phyloP scores from a whole-genome alignment of 1,284 basidiomycete genomes.

The Psilocybe mexicana region DNA sequence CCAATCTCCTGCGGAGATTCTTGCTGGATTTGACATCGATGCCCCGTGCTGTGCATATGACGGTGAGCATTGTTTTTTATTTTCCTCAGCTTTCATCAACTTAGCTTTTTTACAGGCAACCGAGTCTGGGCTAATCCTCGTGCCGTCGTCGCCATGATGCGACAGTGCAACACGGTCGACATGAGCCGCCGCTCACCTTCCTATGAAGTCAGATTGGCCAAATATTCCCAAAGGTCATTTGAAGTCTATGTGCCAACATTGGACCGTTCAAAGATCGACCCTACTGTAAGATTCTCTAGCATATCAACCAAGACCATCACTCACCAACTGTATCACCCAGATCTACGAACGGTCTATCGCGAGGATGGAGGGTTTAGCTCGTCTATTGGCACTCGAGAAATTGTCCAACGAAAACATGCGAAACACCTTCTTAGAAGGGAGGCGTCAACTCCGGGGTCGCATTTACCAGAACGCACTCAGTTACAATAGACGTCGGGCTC shows the following conservation, averaged over 20 bases:
- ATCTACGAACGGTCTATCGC: slow-evolving; percentile 60
- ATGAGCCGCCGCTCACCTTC: slow-evolving; percentile 58
- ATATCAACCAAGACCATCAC: no score
- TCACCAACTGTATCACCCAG: slow-evolving; percentile 28
- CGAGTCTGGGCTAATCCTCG: slow-evolving; percentile 60
- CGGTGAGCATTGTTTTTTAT: slow-evolving; percentile 5
- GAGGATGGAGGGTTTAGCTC: slow-evolving; percentile 55
- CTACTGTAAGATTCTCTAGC: slow-evolving; percentile 41
- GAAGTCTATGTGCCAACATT: slow-evolving; percentile 57
- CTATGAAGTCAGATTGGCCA: slow-evolving; percentile 60
- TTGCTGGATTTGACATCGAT: slow-evolving; percentile 65
- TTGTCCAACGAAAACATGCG: slow-evolving; percentile 43
- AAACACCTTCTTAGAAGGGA: slow-evolving; percentile 43
- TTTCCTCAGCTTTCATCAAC: neutral
- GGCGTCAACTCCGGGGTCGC: slow-evolving; percentile 47
- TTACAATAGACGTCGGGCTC: slow-evolving; percentile 30
- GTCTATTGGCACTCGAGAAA: slow-evolving; percentile 59
- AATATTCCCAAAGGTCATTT: slow-evolving; percentile 54
- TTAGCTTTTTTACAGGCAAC: slow-evolving; percentile 28
- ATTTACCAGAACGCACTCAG: slow-evolving; percentile 31
- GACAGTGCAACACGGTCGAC: slow-evolving; percentile 59
- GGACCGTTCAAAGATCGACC: slow-evolving; percentile 50
- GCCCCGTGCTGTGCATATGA: slow-evolving; percentile 53
- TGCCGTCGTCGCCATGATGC: slow-evolving; percentile 56
- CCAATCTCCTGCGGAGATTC: slow-evolving; percentile 56